Base-by-base conservation (phyloP, 2,329 filamentous ascomycete species). In the Colletotrichum sp. region DNA sequence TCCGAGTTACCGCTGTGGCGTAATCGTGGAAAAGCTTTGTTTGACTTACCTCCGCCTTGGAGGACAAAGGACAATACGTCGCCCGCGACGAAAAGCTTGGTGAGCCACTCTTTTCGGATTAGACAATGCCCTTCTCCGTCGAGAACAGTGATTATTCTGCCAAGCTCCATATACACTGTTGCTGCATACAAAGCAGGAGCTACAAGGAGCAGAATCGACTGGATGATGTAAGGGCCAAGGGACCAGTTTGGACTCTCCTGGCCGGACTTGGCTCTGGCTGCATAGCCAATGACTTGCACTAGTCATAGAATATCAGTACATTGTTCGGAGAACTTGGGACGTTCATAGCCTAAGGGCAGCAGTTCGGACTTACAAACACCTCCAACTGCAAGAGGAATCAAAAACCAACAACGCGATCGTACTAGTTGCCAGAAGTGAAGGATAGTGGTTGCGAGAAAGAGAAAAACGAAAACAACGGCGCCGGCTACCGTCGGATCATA, bases 31-130 rank as follows among this genome's bases (percentile, higher is more conserved):
- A 21, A 30, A 24, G 12, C 3, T 52, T 15, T 15, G 16, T 12
- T 7, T 15, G 4, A 18, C 72, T 49, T 69, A 81, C 88, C 89
- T 26, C 82, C 83, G 10, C 83, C 84, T 80, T 92, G 90, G 4
- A 91, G 80, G 3, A 87, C 21, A 78, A 92, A 89, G 3, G 88
- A 89, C 6, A 90, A 59, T 2, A 92, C 80, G 76, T 92, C 91
- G 24, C 90, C 89, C 7, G 81, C 69, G 4, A 93, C 89, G 75
- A 92, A 92, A 28, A 89, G 82, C 69, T 87, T 89, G 4, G 90
- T 92, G 8, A 92, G 80, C 85, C 87, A 88, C 4, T 76, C 76
- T 7, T 82, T 78, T 3, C 76, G 80, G 15, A 87, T 80, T 26
- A 86, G 59, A 3, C 82, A 82, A 69, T 82, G 81, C 0, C 78